Evolutionary conservation across 371 early-diverging fungal species (phyloP).

Genomic region (Actinomucor elegans): DNA sequence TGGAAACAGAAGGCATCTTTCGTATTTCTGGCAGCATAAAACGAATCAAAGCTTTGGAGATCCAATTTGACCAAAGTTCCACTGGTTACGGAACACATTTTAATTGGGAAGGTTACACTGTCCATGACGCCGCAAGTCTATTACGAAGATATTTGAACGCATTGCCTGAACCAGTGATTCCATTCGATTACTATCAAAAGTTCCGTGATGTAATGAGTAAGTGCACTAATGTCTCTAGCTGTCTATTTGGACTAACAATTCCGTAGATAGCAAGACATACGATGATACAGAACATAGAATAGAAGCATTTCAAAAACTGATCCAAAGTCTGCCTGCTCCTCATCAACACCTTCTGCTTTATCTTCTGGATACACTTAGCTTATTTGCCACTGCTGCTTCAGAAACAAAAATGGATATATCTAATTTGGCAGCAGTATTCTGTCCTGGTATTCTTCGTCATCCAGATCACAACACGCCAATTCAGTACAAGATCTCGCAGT

Average conservation of each 20-base stretch:
- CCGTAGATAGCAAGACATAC: constrained; percentile 25
- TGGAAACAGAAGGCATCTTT: constrained; percentile 30
- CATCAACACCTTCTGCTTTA: constrained; percentile 60
- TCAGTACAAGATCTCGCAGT: constrained; percentile 57
- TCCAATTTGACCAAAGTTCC: constrained; percentile 51
- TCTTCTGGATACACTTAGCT: constrained; percentile 49
- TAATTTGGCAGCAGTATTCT: constrained; percentile 59
- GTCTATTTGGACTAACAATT: background rate
- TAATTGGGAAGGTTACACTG: constrained; percentile 56
- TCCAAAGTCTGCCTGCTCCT: constrained; percentile 44
- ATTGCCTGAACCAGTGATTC: constrained; percentile 57
- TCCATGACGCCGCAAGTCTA: constrained; percentile 61
- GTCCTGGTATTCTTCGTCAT: constrained; percentile 56
- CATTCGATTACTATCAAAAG: constrained; percentile 44
- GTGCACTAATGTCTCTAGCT: background rate
- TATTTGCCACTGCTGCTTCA: constrained; percentile 44
- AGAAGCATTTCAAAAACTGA: constrained; percentile 42
- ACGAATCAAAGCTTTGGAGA: constrained; percentile 51
- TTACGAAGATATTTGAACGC: constrained; percentile 54
- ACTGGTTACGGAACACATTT: constrained; percentile 49
- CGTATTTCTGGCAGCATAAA: constrained; percentile 42
- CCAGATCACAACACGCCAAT: constrained; percentile 55
- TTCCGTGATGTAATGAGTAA: constrained; percentile 56
- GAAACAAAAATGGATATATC: constrained; percentile 52
- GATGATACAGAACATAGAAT: constrained; percentile 27